Evolutionary conservation across 129 eudicot species (phyloP), one percentile per base, ranked within the genome.

Genomic region (Pseudognaphalium luteoalbum): DNA sequence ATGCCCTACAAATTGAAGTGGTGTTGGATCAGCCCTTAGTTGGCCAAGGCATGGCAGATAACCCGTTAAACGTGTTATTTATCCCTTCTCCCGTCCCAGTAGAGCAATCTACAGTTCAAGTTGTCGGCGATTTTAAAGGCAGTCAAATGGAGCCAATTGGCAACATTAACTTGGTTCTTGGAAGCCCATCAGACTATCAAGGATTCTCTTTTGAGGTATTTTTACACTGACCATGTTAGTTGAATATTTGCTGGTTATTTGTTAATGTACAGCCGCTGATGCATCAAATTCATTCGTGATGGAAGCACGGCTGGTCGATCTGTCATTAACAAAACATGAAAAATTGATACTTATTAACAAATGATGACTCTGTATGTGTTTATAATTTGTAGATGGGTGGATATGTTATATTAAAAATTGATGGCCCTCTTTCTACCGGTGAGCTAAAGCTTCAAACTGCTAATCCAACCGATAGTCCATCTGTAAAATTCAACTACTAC

Each of bases 21-120:
- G 86, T 92, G 33, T 25, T 86, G 66, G 87, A 85, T 75, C 90
- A 80, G 44, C 89, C 87, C 5, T 56, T 30, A 22, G 93, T 92
- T 58, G 97, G 97, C 20, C 87, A 87, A 54, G 89, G 81, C 50
- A 85, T 92, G 96, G 69, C 84, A 3, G 97, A 92, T 71, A 92
- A 92, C 78, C 91, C 97, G 0, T 77, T 87, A 87, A 89, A 86
- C 32, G 80, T 89, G 0, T 22, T 89, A 42, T 85, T 78, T 50
- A 29, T 92, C 4, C 97, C 97, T 10, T 84, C 97, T 32, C 89
- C 91, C 17, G 17, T 25, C 1, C 88, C 91, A 3, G 88, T 86
- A 0, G 91, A 87, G 42, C 85, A 79, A 1, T 84, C 96, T 1
- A 71, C 82, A 7, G 83, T 89, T 60, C 84, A 89, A 77, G 86